These are phyloP conservation scores for Agaricales sp. DNA, from an alignment of 1,284 basidiomycete genomes.

Conservation along the genomic window DNA sequence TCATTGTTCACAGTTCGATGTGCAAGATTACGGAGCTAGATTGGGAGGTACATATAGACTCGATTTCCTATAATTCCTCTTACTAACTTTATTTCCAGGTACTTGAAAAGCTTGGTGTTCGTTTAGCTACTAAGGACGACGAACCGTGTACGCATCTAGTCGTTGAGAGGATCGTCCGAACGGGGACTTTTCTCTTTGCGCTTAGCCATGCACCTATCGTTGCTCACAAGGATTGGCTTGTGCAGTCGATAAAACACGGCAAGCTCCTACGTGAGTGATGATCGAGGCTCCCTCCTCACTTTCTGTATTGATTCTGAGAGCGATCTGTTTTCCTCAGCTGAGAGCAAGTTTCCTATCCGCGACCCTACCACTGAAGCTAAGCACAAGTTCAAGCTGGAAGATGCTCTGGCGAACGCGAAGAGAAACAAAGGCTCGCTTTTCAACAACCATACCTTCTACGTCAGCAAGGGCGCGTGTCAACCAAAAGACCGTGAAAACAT, in stretches of 20 bases:
- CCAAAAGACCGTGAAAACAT: conserved; percentile 40
- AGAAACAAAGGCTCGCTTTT: conserved; percentile 42
- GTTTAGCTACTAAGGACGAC: conserved; percentile 43
- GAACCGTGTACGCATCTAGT: conserved; percentile 77
- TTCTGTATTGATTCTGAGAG: neutral
- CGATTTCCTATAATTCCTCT: too few relatives aligned
- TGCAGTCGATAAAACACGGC: conserved; percentile 41
- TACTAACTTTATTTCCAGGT: too few relatives aligned
- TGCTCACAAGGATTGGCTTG: conserved; percentile 58
- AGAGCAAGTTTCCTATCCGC: conserved; percentile 43
- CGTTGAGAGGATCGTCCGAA: conserved; percentile 56
- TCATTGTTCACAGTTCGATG: too few relatives aligned
- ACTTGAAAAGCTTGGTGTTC: conserved; percentile 52
- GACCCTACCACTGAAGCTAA: conserved; percentile 56
- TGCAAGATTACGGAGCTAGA: too few relatives aligned
- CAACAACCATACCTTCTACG: conserved; percentile 56
- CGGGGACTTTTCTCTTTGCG: conserved; percentile 76
- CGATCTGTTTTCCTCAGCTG: conserved; percentile 34
- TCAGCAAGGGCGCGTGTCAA: conserved; percentile 44
- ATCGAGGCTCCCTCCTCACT: neutral
- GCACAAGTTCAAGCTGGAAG: conserved; percentile 48
- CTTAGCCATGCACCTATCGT: conserved; percentile 52
- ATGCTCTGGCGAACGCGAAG: conserved; percentile 49
- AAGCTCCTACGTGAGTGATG: conserved; percentile 58
- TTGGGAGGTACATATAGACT: too few relatives aligned